phyloP scores from a whole-genome alignment of 805 yeast species.

The Blastobotrys terrestris region DNA sequence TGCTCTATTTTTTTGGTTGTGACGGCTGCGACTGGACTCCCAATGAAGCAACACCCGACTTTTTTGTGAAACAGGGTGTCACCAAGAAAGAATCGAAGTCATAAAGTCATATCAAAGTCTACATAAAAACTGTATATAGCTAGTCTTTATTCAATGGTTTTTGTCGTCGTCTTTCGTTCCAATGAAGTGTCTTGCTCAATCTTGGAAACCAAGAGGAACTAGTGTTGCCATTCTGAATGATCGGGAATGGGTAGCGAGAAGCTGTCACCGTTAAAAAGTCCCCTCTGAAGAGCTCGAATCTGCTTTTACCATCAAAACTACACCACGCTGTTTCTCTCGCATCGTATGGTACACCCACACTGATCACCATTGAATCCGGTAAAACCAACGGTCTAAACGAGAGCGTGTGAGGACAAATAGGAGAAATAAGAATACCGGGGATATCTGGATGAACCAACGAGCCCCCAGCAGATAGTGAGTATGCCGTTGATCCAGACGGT shows the following conservation, averaged over 20 bases:
- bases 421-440: constrained; percentile 83
- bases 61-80: no score
- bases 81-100: no score
- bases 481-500: constrained; percentile 78
- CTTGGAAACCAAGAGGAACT: constrained; percentile 75
- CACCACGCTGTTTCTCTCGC: constrained; percentile 95
- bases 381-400: constrained; percentile 84
- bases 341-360: constrained; percentile 71
- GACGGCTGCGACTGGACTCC: no score
- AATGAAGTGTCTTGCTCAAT: constrained; percentile 80
- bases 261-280: constrained; percentile 83
- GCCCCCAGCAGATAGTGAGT: constrained; percentile 90
- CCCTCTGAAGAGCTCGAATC: constrained; percentile 76
- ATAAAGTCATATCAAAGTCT: neutral
- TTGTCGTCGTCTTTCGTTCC: constrained; percentile 90
- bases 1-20: no score
- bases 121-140: neutral
- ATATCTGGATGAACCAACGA: constrained; percentile 89
- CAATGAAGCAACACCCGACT: no score
- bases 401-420: constrained; percentile 90
- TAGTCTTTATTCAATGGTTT: constrained; percentile 49
- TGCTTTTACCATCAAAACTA: constrained; percentile 86
- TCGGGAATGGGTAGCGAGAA: constrained; percentile 89
- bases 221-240: constrained; percentile 56
- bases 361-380: constrained; percentile 80